A percentile compares a stretch with the other conserved stretches of the same genome.
Evolutionary conservation across 345 rosid genomes (phyloP).

Genomic region (Chamaenerion angustifolium): DNA sequence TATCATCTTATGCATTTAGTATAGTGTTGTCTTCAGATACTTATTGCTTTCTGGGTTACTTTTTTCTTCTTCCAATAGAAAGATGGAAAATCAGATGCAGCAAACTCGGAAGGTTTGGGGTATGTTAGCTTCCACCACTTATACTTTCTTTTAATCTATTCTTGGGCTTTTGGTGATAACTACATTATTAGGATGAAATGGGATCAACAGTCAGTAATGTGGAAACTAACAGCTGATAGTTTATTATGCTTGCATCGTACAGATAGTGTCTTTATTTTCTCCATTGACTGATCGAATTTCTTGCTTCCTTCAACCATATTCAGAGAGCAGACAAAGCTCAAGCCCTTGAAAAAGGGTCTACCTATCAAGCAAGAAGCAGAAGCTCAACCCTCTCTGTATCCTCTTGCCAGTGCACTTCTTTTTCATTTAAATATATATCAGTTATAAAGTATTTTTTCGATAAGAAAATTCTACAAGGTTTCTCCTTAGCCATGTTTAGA

Average conservation of each 20-base stretch:
- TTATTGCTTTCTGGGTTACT: constrained; percentile 2
- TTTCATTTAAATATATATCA: constrained; percentile 1
- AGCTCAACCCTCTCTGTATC: constrained; percentile 54
- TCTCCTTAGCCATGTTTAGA: constrained; percentile 26
- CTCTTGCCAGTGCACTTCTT: constrained; percentile 17
- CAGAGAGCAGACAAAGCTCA: constrained; percentile 57
- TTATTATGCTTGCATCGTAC: neutral
- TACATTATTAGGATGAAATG: neutral
- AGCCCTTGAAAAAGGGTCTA: constrained; percentile 42
- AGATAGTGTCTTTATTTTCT: neutral
- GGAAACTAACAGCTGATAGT: neutral
- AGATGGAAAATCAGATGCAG: constrained; percentile 38
- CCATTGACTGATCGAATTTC: constrained; percentile 3
- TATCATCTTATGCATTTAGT: neutral
- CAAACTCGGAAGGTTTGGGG: constrained; percentile 31
- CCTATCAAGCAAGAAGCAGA: constrained; percentile 47
- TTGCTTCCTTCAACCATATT: constrained; percentile 11
- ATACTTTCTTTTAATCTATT: constrained; percentile 2
- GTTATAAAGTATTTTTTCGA: neutral
- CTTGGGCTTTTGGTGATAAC: neutral
- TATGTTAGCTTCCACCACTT: constrained; percentile 24
- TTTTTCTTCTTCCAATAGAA: constrained; percentile 27
- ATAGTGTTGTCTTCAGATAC: neutral
- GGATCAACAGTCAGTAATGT: neutral
- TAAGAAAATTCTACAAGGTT: neutral